phyloP scores from a whole-genome alignment of 306 rosid species.

The Acacia acuminata region DNA sequence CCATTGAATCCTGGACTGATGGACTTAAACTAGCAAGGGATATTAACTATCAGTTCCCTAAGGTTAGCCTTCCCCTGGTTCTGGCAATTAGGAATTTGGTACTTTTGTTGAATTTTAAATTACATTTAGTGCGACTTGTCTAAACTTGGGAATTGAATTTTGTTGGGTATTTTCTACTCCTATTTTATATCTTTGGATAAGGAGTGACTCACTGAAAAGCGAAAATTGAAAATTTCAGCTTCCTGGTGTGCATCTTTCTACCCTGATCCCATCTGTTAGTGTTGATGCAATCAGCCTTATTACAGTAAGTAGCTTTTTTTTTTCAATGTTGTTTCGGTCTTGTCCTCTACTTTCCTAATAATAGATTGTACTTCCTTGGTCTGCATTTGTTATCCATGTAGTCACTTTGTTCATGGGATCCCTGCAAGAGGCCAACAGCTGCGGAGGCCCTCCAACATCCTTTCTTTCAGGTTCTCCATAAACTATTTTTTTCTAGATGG shows the following conservation, averaged over 20 bases:
- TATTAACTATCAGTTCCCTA: slow-evolving; percentile 88
- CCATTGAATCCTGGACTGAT: slow-evolving; percentile 74
- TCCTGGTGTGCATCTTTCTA: slow-evolving; percentile 75
- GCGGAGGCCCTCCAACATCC: slow-evolving; percentile 74
- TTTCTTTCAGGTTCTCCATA: slow-evolving; percentile 57
- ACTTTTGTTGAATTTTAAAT: not conserved
- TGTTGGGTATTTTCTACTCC: not conserved
- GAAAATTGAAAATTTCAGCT: slow-evolving; percentile 45
- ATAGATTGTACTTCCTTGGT: not conserved
- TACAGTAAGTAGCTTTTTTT: slow-evolving; percentile 40
- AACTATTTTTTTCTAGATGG: not conserved
- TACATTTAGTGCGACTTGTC: not conserved
- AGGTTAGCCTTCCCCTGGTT: slow-evolving; percentile 45
- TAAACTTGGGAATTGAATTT: not conserved
- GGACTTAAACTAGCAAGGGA: slow-evolving; percentile 88
- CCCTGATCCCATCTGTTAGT: slow-evolving; percentile 70
- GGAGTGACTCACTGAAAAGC: slow-evolving; percentile 18
- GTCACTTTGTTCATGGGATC: slow-evolving; percentile 81
- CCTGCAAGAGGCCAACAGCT: slow-evolving; percentile 70
- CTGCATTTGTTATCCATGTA: not conserved
- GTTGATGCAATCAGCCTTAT: slow-evolving; percentile 78
- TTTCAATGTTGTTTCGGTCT: not conserved
- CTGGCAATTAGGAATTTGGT: not conserved
- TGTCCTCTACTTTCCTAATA: not conserved
- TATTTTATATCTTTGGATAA: not conserved